Percentiles rank a stretch among this genome's conserved stretches.
phyloP scores from a whole-genome alignment of 2,329 filamentous ascomycete genomes.

The Pseudocercospora pini-densiflorae region DNA sequence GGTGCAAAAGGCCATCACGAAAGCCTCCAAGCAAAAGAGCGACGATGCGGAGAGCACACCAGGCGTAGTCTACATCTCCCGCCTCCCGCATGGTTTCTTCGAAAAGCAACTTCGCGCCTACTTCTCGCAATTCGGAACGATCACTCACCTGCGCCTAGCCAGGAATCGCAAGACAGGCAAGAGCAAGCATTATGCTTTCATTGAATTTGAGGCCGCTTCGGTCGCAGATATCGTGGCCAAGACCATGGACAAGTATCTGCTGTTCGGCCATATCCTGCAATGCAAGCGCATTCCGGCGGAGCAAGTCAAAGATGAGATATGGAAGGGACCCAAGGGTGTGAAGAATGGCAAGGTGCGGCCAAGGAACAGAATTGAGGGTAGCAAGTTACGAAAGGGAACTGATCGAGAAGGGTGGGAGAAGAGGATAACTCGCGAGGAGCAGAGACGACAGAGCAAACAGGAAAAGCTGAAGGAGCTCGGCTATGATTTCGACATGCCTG shows the following conservation, averaged over 20 bases:
- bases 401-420: slow-evolving; percentile 78
- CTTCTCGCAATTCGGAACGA: slow-evolving; percentile 89
- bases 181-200: slow-evolving; percentile 92
- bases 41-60: slow-evolving; percentile 60
- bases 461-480: slow-evolving; percentile 78
- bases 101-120: slow-evolving; percentile 94
- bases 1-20: slow-evolving; percentile 46
- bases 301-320: slow-evolving; percentile 79
- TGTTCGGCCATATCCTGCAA: slow-evolving; percentile 93
- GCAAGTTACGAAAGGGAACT: slow-evolving; percentile 72
- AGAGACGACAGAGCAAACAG: slow-evolving; percentile 69
- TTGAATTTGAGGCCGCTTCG: slow-evolving; percentile 78
- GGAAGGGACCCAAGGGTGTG: slow-evolving; percentile 66
- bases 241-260: slow-evolving; percentile 97
- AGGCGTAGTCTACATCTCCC: slow-evolving; percentile 87
- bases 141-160: slow-evolving; percentile 78
- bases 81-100: slow-evolving; percentile 94
- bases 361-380: slow-evolving; percentile 82
- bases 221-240: slow-evolving; percentile 91
- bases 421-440: slow-evolving; percentile 74
- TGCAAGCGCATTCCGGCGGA: slow-evolving; percentile 78
- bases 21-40: slow-evolving; percentile 33
- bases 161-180: slow-evolving; percentile 90
- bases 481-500: slow-evolving; percentile 79
- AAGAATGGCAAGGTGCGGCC: slow-evolving; percentile 81